A percentile compares a stretch with the other conserved stretches of the same genome.
Evolutionary conservation across 75 land plant species (phyloP).

Genomic region (Picea sitchensis): DNA sequence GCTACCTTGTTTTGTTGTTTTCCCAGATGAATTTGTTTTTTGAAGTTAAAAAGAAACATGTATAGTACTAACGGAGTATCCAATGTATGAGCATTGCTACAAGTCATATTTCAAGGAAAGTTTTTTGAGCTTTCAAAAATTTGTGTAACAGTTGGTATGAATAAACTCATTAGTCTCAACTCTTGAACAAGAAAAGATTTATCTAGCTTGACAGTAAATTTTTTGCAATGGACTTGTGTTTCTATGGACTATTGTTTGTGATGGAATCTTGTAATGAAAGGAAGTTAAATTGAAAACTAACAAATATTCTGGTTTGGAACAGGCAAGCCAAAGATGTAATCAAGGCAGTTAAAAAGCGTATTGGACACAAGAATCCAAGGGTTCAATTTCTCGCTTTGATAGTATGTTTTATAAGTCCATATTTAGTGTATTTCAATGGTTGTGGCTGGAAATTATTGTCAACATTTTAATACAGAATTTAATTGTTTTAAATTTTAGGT

Average conservation of each 20-base stretch:
- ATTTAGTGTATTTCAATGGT: background rate
- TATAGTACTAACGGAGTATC: background rate
- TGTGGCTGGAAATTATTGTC: background rate
- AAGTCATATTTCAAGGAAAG: background rate
- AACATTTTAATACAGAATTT: background rate
- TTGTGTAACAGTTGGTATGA: background rate
- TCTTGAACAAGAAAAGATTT: background rate
- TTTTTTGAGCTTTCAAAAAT: background rate
- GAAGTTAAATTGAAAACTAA: constrained; percentile 1
- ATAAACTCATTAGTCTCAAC: background rate
- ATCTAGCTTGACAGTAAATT: background rate
- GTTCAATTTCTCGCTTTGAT: constrained; percentile 68
- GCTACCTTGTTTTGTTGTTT: background rate
- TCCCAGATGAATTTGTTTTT: background rate
- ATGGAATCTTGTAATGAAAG: background rate
- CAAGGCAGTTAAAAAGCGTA: constrained; percentile 80
- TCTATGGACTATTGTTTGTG: background rate
- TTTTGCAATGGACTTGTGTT: background rate
- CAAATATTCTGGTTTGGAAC: constrained; percentile 9
- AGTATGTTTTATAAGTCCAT: constrained; percentile 34
- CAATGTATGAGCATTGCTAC: too few relatives aligned
- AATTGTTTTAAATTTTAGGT: background rate
- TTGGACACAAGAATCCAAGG: constrained; percentile 64
- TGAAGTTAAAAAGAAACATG: background rate
- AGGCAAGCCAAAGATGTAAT: constrained; percentile 85